These are phyloP conservation scores for Aspergillus coremiiformis DNA, from an alignment of 495 filamentous ascomycete species.

Conservation along the genomic window DNA sequence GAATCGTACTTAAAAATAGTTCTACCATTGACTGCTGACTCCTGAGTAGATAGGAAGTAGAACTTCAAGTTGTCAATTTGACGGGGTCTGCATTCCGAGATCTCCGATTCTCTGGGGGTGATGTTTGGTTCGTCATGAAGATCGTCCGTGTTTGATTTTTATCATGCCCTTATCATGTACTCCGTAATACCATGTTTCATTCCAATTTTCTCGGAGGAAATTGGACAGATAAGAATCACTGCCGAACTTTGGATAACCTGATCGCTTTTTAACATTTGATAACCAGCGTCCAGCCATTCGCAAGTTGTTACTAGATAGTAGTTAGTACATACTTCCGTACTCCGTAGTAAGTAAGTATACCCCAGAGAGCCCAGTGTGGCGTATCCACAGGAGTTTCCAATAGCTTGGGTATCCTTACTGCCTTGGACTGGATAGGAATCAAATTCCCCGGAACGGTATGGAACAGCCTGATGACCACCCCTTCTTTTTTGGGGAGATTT, in stretches of 20 bases:
- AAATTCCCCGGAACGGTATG: not conserved
- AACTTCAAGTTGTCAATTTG: too few relatives aligned
- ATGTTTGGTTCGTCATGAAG: not conserved
- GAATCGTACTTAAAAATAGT: not conserved
- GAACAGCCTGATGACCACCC: not conserved
- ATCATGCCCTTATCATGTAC: not conserved
- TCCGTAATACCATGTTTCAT: not conserved
- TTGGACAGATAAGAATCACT: not conserved
- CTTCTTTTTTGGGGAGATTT: not conserved
- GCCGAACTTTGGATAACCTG: too few relatives aligned
- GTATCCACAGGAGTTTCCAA: not conserved
- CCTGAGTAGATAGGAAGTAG: too few relatives aligned
- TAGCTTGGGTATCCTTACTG: not conserved
- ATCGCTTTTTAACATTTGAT: too few relatives aligned
- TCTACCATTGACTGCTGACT: too few relatives aligned
- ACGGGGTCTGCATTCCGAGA: constrained; percentile 7
- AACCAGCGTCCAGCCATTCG: too few relatives aligned
- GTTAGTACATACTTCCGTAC: too few relatives aligned
- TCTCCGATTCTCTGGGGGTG: constrained; percentile 1
- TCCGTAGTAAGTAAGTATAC: too few relatives aligned
- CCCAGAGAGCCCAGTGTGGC: not conserved
- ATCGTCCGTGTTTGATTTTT: not conserved
- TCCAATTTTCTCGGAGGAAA: not conserved
- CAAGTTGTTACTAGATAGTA: too few relatives aligned
- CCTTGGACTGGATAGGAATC: not conserved